Conservation (phyloP, 2,329 filamentous ascomycete species). For the Paraphaeosphaeria sporulosa region DNA sequence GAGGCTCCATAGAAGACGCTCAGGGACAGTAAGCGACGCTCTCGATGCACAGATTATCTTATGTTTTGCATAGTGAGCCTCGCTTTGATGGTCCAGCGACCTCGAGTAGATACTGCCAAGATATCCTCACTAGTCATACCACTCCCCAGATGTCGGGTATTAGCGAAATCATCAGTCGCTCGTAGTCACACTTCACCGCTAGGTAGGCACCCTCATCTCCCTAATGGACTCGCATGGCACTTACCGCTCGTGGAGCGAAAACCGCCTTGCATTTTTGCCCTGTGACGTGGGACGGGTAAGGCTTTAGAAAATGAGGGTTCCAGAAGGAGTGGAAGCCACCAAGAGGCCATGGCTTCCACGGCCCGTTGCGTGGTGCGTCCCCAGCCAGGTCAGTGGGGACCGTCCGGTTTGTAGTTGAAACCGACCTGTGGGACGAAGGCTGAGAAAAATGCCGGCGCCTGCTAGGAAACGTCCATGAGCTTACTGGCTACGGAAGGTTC, state of each 20-base stretch:
- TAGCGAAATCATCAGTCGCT: not conserved
- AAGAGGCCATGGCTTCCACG: constrained; percentile 7
- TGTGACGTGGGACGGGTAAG: constrained; percentile 1
- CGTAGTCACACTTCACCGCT: constrained; percentile 7
- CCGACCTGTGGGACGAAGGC: not conserved
- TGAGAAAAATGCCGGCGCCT: constrained; percentile 6
- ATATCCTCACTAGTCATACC: not conserved
- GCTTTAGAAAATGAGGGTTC: constrained; percentile 5
- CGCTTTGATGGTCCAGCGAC: not conserved
- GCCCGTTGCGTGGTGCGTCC: constrained; percentile 9
- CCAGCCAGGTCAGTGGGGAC: constrained; percentile 1
- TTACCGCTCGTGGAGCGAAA: constrained; percentile 9
- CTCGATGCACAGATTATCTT: constrained; percentile 21
- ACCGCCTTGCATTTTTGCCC: constrained; percentile 8
- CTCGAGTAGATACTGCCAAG: not conserved
- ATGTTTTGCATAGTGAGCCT: constrained; percentile 22
- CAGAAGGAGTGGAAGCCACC: not conserved
- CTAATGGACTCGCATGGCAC: not conserved
- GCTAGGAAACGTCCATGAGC: not conserved
- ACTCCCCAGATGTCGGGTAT: not conserved
- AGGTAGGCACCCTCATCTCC: not conserved
- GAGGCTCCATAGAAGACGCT: not conserved
- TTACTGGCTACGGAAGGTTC: not conserved
- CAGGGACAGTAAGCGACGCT: constrained; percentile 18
- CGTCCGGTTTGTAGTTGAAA: constrained; percentile 3